These are phyloP conservation scores for Ustilago tritici DNA, from an alignment of 1,284 basidiomycete genomes.

Conservation along the genomic window DNA sequence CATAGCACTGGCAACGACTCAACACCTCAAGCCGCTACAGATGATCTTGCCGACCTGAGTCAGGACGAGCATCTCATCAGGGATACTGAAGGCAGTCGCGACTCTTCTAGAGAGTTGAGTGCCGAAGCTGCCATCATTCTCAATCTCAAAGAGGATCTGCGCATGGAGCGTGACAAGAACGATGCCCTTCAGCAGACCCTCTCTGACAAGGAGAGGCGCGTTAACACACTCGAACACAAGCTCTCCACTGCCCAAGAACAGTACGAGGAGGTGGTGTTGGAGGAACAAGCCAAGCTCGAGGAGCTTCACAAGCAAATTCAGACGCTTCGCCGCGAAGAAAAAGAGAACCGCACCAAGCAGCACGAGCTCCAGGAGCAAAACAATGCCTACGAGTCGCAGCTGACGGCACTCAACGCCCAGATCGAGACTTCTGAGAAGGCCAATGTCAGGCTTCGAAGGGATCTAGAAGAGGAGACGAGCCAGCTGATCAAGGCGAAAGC, in stretches of 20 bases:
- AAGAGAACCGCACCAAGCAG: slow-evolving; percentile 35
- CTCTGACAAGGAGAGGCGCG: slow-evolving; percentile 45
- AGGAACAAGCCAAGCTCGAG: slow-evolving; percentile 43
- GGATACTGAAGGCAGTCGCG: slow-evolving; percentile 36
- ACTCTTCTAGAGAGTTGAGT: slow-evolving; percentile 35
- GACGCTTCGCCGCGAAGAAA: slow-evolving; percentile 43
- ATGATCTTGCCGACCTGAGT: slow-evolving; percentile 30
- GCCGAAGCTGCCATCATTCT: slow-evolving; percentile 36
- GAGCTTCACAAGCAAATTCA: slow-evolving; percentile 45
- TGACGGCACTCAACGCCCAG: slow-evolving; percentile 38
- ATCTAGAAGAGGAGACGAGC: slow-evolving; percentile 44
- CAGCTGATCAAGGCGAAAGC: slow-evolving; percentile 35
- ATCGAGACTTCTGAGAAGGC: slow-evolving; percentile 41
- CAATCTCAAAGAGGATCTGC: slow-evolving; percentile 47
- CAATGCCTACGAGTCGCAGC: slow-evolving; percentile 35
- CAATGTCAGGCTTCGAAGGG: slow-evolving; percentile 32
- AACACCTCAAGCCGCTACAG: slow-evolving; percentile 27
- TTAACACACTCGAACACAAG: slow-evolving; percentile 45
- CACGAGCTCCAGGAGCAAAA: slow-evolving; percentile 44
- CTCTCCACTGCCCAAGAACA: slow-evolving; percentile 49
- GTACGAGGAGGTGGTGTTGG: slow-evolving; percentile 44
- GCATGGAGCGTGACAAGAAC: slow-evolving; percentile 46
- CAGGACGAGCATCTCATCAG: slow-evolving; percentile 37
- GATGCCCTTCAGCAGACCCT: slow-evolving; percentile 44
- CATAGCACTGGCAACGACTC: slow-evolving; percentile 41